Percentiles rank a stretch among this genome's conserved stretches.
These are phyloP conservation scores for Geosmithia morbida DNA, from an alignment of 2,329 filamentous ascomycete genomes.

Conservation along the genomic window DNA sequence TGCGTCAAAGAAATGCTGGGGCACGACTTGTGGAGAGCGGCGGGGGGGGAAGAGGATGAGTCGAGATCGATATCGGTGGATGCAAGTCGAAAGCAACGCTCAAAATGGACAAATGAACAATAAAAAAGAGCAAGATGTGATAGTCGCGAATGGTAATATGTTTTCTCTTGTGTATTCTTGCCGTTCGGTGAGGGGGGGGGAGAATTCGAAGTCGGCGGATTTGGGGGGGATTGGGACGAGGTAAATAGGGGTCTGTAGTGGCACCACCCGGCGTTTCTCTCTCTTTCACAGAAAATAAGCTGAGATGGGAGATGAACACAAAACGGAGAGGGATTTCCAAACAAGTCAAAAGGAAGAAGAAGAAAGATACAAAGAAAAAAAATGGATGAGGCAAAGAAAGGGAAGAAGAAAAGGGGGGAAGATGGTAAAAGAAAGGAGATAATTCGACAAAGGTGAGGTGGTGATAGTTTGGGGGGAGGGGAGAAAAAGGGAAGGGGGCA, in stretches of 20 bases:
- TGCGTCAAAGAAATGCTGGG: background rate
- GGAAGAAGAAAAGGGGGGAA: constrained; percentile 7
- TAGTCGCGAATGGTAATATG: background rate
- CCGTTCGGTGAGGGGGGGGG: background rate
- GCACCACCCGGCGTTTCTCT: background rate
- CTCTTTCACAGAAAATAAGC: background rate
- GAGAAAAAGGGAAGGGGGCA: constrained; percentile 10
- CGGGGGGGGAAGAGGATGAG: background rate
- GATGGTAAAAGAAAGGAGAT: constrained; percentile 2
- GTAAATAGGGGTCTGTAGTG: background rate
- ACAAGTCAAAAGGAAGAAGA: background rate
- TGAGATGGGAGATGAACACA: background rate
- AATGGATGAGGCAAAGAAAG: constrained; percentile 8
- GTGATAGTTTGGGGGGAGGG: constrained; percentile 11
- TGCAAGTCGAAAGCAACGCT: background rate
- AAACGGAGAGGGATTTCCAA: background rate
- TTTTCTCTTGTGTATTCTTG: background rate
- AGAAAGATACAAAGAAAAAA: constrained; percentile 2
- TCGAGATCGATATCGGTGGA: background rate
- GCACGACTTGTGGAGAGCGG: background rate
- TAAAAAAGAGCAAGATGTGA: background rate
- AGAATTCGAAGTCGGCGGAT: background rate
- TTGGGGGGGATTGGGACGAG: background rate
- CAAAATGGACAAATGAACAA: background rate
- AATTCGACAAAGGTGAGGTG: constrained; percentile 9